Evolutionary conservation across 1,139 yeast species (phyloP), one percentile per base, ranked within the genome.

Genomic region (Nakaseomyces delphensis): DNA sequence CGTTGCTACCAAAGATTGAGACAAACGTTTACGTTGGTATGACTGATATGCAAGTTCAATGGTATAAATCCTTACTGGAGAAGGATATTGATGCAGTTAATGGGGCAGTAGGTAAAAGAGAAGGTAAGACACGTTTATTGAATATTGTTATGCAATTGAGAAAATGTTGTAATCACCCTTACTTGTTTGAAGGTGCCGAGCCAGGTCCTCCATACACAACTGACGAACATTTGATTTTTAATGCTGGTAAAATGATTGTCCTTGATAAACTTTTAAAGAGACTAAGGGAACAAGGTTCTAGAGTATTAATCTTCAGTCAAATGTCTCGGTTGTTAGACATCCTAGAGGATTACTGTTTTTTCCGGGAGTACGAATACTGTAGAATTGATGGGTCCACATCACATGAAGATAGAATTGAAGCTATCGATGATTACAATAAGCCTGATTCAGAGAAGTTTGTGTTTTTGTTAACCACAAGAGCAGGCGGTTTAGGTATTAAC

Each of bases 191-290:
- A 60, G 91, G 93, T 20, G 91, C 91, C 1, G 93, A 83, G 58
- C 93, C 91, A 0, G 93, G 93, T 6, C 93, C 93, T 20, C 91
- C 93, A 16, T 83, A 69, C 54, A 83, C 91, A 4, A 83, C 89
- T 0, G 93, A 82, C 62, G 91, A 83, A 57, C 93, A 83, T 64
- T 70, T 83, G 55, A 78, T 83, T 24, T 80, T 60, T 57, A 83
- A 82, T 59, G 72, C 87, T 1, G 82, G 79, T 45, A 83, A 83
- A 56, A 74, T 83, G 79, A 70, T 79, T 39, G 79, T 83, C 20
- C 67, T 83, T 53, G 91, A 83, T 59, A 77, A 77, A 55, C 60
- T 83, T 48, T 65, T 83, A 57, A 76, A 73, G 53, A 77, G 78
- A 52, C 69, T 78, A 49, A 74, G 73, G 47, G 69, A 68, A 43